Conservation (phyloP, 2,329 filamentous ascomycete species). For the Fusarium denticulatum region DNA sequence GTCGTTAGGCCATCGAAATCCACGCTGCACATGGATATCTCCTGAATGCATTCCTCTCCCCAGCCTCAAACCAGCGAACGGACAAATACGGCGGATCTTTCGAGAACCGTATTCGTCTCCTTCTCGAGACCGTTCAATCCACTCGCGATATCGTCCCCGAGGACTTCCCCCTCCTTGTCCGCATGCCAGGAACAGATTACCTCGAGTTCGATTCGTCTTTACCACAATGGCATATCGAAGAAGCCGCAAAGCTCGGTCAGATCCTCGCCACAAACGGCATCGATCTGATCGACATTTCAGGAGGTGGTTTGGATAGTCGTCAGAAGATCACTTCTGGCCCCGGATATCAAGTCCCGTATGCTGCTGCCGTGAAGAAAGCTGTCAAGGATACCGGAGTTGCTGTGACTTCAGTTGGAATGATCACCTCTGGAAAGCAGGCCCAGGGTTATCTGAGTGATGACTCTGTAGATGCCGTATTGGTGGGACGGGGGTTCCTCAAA, state of each 20-base stretch:
- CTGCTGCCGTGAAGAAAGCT: slow-evolving; percentile 71
- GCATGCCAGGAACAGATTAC: slow-evolving; percentile 78
- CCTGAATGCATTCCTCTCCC: slow-evolving; percentile 61
- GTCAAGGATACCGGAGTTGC: slow-evolving; percentile 64
- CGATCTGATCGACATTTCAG: slow-evolving; percentile 77
- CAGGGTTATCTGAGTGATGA: slow-evolving; percentile 56
- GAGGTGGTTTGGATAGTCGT: slow-evolving; percentile 69
- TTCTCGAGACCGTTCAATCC: slow-evolving; percentile 55
- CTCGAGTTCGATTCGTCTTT: slow-evolving; percentile 66
- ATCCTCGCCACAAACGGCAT: slow-evolving; percentile 71
- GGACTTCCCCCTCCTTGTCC: slow-evolving; percentile 69
- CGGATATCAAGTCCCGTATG: slow-evolving; percentile 76
- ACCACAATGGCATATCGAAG: slow-evolving; percentile 70
- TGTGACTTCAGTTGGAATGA: slow-evolving; percentile 57
- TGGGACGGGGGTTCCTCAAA: slow-evolving; percentile 64
- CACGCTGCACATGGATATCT: slow-evolving; percentile 64
- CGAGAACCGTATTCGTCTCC: slow-evolving; percentile 57
- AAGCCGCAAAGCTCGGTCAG: slow-evolving; percentile 70
- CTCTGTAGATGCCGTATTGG: slow-evolving; percentile 58
- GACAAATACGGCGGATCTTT: slow-evolving; percentile 60
- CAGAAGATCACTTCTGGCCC: slow-evolving; percentile 68
- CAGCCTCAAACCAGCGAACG: slow-evolving; percentile 60
- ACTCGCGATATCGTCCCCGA: slow-evolving; percentile 31
- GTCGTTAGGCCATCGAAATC: slow-evolving; percentile 34
- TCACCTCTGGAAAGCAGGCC: slow-evolving; percentile 55